These are phyloP conservation scores for Albifimbria verrucaria DNA, from an alignment of 2,329 filamentous ascomycete genomes.

Conservation along the genomic window DNA sequence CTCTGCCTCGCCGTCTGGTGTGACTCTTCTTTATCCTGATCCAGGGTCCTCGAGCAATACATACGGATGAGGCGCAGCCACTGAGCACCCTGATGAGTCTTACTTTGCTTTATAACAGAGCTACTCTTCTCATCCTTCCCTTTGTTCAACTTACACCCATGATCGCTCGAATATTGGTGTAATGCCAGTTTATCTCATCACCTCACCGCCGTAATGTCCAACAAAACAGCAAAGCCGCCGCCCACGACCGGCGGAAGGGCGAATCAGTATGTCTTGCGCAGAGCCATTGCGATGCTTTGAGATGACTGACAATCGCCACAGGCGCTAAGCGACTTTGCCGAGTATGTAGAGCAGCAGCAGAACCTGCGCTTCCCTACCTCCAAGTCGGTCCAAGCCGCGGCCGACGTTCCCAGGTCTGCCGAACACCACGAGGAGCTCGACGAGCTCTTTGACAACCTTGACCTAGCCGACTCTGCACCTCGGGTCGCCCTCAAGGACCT, in stretches of 20 bases:
- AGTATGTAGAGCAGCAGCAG: conserved; percentile 96
- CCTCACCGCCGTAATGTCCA: conserved; percentile 44
- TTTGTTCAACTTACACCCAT: conserved; percentile 16
- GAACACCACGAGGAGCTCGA: conserved; percentile 80
- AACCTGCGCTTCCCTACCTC: conserved; percentile 59
- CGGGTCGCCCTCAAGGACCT: conserved; percentile 71
- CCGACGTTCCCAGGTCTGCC: conserved; percentile 23
- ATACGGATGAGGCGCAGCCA: conserved; percentile 17
- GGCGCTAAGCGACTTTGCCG: conserved; percentile 93
- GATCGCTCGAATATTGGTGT: conserved; percentile 22
- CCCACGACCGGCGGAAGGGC: conserved; percentile 79
- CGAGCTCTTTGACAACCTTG: conserved; percentile 86
- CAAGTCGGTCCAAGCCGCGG: conserved; percentile 22
- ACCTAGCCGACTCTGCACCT: conserved; percentile 68
- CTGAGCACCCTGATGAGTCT: not conserved
- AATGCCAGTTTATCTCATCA: conserved; percentile 13
- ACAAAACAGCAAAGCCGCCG: conserved; percentile 58
- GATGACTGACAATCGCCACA: conserved; percentile 13
- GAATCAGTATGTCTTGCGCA: conserved; percentile 65
- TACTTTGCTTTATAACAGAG: too few species aligned
- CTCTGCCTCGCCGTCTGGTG: conserved; percentile 11
- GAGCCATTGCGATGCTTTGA: not conserved
- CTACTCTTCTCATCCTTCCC: not conserved
- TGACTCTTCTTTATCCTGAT: conserved; percentile 19
- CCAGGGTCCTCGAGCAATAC: conserved; percentile 14